Base-by-base conservation (phyloP, 1,284 basidiomycete genomes). In the Moesziomyces globuligerus region DNA sequence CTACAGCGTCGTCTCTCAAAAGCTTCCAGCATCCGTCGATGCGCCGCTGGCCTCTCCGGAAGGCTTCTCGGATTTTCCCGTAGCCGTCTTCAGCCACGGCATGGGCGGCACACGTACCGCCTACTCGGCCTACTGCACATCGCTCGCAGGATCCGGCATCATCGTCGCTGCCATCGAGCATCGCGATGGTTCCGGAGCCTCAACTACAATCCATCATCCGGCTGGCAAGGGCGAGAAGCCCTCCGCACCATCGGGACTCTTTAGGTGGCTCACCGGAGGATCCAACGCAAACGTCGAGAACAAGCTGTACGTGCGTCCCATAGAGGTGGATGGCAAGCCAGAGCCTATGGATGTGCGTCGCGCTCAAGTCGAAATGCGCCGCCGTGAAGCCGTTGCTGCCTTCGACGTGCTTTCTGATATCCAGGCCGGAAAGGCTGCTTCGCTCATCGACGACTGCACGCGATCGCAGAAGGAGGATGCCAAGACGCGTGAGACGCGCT, bases 161-260 rank as follows among this genome's bases (percentile, higher is more conserved):
- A 53, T 80, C 17, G 71, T 80, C 7, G 74, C 72, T 15, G 76
- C 78, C 15, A 54, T 80, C 9, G 78, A 80, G 44, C 78, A 80
- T 42, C 48, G 78, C 10, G 78, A 80, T 50, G 73, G 74, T 1
- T 75, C 75, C 7, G 53, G 55, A 0, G 59, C 76, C 3, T 71
- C 53, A 3, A 76, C 74, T 1, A 59, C 53, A 7, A 61, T 76
- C 40, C 55, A 66, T 28, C 55, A 62, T 32, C 48, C 70, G 8
- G 6, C 17, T 11, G 24, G 9, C 4, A 51, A 60, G 10, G 52
- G 47, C 11, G 34, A n/a, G 4, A 32, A 29, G 3, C 17, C 20
- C 4, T 52, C 56, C 4, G 32, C 15, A 17, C 7, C 32, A 17
- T 39, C 43, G 4, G 68, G 68, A 0, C 32, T 60, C 17, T 46